Base-by-base conservation (phyloP, 148 eudicot species). In the Chenopodium formosanum region DNA sequence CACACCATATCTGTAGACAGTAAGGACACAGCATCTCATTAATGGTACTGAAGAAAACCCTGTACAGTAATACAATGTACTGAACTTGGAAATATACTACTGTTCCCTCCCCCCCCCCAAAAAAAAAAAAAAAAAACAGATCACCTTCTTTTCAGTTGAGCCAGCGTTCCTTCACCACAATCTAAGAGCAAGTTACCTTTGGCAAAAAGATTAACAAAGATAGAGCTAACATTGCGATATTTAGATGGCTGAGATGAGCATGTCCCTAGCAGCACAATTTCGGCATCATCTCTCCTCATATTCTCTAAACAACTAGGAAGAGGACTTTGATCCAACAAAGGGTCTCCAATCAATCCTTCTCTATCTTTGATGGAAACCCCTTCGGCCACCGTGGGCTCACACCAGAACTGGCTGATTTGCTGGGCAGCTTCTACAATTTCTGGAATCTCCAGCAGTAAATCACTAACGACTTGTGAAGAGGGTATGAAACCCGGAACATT, bases 211-310 rank as follows among this genome's bases (percentile, higher is more conserved):
- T 95, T 91, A 86, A 95, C 88, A 81, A 86, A 91, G 82, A 90
- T 90, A 50, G 97, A 90, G 81, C 89, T 95, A 82, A 95, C 98
- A 84, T 93, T 95, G 60, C 98, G 87, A 79, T 93, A 95, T 74
- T 95, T 95, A 25, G 98, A 95, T 62, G 98, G 98, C 81, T 95
- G 98, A 22, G 97, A 93, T 13, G 98, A 95, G 63, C 98, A 94
- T 2, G 98, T 95, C 25, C 98, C 98, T 12, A 95, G 88, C 81
- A 95, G 97, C 84, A 93, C 94, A 76, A 95, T 92, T 88, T 95
- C 98, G 90, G 90, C 86, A 75, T 95, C 98, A 84, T 95, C 97
- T 86, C 97, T 87, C n/a, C 90, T 79, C 78, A 95, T 85, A 84
- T 88, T 88, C 82, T 90, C 92, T 85, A 95, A 87, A 86, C 98